These are phyloP conservation scores for Pugionium cornutum DNA, from an alignment of 345 rosid species.

Conservation along the genomic window DNA sequence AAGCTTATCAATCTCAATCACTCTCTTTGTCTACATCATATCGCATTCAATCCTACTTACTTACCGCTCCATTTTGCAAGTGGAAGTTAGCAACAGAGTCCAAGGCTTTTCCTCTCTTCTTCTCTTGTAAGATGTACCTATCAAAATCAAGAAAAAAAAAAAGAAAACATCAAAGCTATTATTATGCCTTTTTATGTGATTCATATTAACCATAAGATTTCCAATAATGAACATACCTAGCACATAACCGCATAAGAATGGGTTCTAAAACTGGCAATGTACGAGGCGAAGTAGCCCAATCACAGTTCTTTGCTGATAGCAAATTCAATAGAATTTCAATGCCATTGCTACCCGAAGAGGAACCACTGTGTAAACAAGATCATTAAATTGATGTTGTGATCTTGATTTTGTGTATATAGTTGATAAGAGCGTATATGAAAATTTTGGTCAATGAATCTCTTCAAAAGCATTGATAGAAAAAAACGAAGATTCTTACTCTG, in stretches of 20 bases:
- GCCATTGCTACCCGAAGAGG: slow-evolving; percentile 57
- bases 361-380: slow-evolving; percentile 47
- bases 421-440: background rate
- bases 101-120: slow-evolving; percentile 92
- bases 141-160: background rate
- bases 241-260: slow-evolving; percentile 78
- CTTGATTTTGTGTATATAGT: background rate
- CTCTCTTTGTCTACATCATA: background rate
- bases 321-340: slow-evolving; percentile 67
- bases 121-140: slow-evolving; percentile 91
- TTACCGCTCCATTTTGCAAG: slow-evolving; percentile 96
- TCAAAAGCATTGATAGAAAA: background rate
- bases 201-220: slow-evolving; percentile 6
- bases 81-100: slow-evolving; percentile 97
- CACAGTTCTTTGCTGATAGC: slow-evolving; percentile 46
- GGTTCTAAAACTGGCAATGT: slow-evolving; percentile 57
- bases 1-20: slow-evolving; percentile 6
- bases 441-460: background rate
- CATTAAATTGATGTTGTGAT: background rate
- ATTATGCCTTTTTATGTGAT: background rate
- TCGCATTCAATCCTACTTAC: slow-evolving; percentile 43
- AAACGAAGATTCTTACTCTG: slow-evolving; percentile 44
- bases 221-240: slow-evolving; percentile 51
- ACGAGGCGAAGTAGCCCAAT: slow-evolving; percentile 60
- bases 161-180: background rate